Base-by-base conservation (phyloP, 257 asterid genomes). In the Solanum lycopersicoides region DNA sequence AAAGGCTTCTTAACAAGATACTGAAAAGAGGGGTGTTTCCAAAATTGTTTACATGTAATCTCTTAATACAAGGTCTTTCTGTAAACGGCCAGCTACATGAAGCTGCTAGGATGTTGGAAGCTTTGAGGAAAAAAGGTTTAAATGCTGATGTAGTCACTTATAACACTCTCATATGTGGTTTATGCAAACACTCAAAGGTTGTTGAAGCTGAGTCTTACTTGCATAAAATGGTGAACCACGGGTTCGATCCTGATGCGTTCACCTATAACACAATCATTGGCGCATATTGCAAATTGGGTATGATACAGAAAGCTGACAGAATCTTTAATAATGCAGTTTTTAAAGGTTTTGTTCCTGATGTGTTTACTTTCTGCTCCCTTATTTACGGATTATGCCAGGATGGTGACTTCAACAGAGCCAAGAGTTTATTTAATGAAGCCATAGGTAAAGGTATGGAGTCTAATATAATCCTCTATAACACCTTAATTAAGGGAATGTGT, bases 51-150 rank as follows among this genome's bases (percentile, higher is more conserved):
- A 95, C 99, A 0, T 88, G 91, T 91, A 97, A 97, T 88, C 93
- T 97, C 79, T 93, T 97, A 87, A 92, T 95, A 73, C 99, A 90
- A 87, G 98, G 99, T 59, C 97, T 95, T 87, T 95, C 98, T 89
- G 93, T 89, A 84, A 94, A 91, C 50, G 97, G 97, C 37, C 87
- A 88, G 21, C 93, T 93, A 66, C 92, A 90, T 82, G 93, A 92
- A 89, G 98, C 99, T 73, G 91, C 90, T 28, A 91, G 92, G 92
- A 89, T 93, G 97, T 90, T 97, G 87, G 93, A 92, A 56, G 65
- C 88, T 86, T 87, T 91, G 77, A 75, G 76, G 4, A 83, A 88
- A 50, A 93, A 90, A 83, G 96, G 95, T 80, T 91, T 93, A 86
- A 89, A 90, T 72, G 97, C 98, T 23, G 99, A 97, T 86, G 91